These are phyloP conservation scores for Poa pratensis DNA, from an alignment of 176 grass and related monocot genomes.

Conservation along the genomic window DNA sequence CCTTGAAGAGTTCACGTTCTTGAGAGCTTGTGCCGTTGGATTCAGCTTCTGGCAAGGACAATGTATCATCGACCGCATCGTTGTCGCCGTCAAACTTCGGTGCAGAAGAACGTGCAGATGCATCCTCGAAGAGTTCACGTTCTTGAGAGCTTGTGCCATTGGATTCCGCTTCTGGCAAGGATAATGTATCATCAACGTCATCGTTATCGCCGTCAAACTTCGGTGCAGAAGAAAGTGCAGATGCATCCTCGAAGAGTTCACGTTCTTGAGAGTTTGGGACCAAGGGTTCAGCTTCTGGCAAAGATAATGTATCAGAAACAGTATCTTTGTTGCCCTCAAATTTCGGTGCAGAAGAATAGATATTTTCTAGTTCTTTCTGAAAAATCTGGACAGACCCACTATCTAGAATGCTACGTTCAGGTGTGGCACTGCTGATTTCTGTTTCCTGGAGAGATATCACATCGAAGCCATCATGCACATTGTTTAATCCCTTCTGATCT, in stretches of 20 bases:
- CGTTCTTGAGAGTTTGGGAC: background rate
- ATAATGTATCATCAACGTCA: background rate
- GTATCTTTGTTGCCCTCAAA: background rate
- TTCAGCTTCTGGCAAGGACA: conserved; percentile 20
- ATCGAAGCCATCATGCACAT: conserved; percentile 35
- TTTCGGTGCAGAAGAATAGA: conserved; percentile 31
- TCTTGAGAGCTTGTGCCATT: background rate
- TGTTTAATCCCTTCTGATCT: conserved; percentile 17
- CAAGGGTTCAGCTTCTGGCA: background rate
- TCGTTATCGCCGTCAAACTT: conserved; percentile 4
- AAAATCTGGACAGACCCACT: conserved; percentile 36
- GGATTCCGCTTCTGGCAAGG: conserved; percentile 17
- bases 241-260: conserved; percentile 23
- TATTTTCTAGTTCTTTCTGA: conserved; percentile 32
- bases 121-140: conserved; percentile 9
- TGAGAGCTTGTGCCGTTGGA: background rate
- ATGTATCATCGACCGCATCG: background rate
- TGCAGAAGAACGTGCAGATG: background rate
- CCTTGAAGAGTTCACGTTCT: conserved; percentile 2
- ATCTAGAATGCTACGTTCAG: conserved; percentile 25
- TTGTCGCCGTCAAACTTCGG: background rate
- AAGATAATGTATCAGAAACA: background rate
- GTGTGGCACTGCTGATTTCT: background rate
- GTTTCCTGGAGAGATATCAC: conserved; percentile 41
- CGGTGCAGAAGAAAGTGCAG: background rate